These are phyloP conservation scores for Psilocybe tampanensis DNA, from an alignment of 768 basidiomycete genomes.

Conservation along the genomic window DNA sequence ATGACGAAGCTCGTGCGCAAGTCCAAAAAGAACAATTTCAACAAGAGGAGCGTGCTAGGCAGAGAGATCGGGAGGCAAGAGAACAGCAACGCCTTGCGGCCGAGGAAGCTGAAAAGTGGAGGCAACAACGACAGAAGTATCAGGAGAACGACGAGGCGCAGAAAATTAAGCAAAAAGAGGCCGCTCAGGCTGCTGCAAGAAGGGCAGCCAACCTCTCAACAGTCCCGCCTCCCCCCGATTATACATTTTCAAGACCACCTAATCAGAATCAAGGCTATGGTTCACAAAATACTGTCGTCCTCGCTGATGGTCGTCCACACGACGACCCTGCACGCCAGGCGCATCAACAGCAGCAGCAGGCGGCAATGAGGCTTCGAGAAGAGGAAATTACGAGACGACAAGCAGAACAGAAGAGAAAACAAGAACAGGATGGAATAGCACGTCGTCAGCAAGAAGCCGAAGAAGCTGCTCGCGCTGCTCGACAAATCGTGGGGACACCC, in stretches of 20 bases:
- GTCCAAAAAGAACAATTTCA: constrained; percentile 17
- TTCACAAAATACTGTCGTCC: constrained; percentile 29
- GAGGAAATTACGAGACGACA: constrained; percentile 44
- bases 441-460: constrained; percentile 65
- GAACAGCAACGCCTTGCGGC: constrained; percentile 29
- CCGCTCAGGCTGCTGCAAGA: constrained; percentile 23
- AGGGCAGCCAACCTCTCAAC: constrained; percentile 13
- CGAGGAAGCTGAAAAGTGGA: constrained; percentile 39
- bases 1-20: constrained; percentile 20
- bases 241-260: constrained; percentile 31
- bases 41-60: constrained; percentile 29
- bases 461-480: constrained; percentile 45
- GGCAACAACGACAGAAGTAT: constrained; percentile 34
- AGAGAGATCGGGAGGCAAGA: constrained; percentile 15
- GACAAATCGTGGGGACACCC: constrained; percentile 28
- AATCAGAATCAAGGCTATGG: constrained; percentile 26
- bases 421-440: constrained; percentile 59
- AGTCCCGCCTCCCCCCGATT: constrained; percentile 24
- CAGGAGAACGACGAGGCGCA: constrained; percentile 37
- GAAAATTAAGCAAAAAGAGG: constrained; percentile 25
- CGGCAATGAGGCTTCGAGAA: constrained; percentile 46
- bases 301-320: constrained; percentile 25
- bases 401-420: constrained; percentile 41
- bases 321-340: constrained; percentile 19
- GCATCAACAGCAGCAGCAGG: constrained; percentile 40